Evolutionary conservation across 108 stramenopile species (phyloP).

Genomic region (Nitzschia inconspicua): DNA sequence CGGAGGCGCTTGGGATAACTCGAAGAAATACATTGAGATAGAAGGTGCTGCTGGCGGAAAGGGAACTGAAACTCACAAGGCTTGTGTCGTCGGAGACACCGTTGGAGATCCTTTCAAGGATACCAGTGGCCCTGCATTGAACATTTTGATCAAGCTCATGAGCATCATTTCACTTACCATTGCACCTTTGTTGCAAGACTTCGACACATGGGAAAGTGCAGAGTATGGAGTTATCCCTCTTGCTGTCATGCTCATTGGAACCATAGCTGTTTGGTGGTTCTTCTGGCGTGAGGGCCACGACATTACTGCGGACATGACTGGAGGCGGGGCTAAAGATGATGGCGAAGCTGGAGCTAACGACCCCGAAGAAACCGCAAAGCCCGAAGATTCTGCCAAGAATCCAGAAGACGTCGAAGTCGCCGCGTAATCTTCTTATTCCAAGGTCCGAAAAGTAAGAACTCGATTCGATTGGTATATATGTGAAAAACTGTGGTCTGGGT

Average conservation of each 20-base stretch:
- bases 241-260: slow-evolving; percentile 58
- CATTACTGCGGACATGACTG: slow-evolving; percentile 24
- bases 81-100: slow-evolving; percentile 92
- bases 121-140: slow-evolving; percentile 84
- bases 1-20: slow-evolving; percentile 98
- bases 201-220: slow-evolving; percentile 63
- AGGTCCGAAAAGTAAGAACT: too few species aligned
- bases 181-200: slow-evolving; percentile 60
- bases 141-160: slow-evolving; percentile 95
- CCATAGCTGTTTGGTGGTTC: slow-evolving; percentile 42
- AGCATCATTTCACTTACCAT: slow-evolving; percentile 80
- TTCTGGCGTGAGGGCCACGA: slow-evolving; percentile 51
- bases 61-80: slow-evolving; percentile 91
- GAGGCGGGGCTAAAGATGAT: not conserved
- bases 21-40: slow-evolving; percentile 94
- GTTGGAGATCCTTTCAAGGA: slow-evolving; percentile 94
- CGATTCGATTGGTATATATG: too few species aligned
- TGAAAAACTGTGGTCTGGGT: too few species aligned
- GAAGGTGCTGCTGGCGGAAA: slow-evolving; percentile 75
- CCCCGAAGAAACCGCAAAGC: not conserved
- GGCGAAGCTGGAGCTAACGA: not conserved
- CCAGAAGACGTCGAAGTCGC: too few species aligned
- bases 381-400: too few species aligned
- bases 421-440: too few species aligned
- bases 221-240: slow-evolving; percentile 74